Evolutionary conservation across 805 yeast genomes (phyloP).

Genomic region (Kazachstania martiniae): DNA sequence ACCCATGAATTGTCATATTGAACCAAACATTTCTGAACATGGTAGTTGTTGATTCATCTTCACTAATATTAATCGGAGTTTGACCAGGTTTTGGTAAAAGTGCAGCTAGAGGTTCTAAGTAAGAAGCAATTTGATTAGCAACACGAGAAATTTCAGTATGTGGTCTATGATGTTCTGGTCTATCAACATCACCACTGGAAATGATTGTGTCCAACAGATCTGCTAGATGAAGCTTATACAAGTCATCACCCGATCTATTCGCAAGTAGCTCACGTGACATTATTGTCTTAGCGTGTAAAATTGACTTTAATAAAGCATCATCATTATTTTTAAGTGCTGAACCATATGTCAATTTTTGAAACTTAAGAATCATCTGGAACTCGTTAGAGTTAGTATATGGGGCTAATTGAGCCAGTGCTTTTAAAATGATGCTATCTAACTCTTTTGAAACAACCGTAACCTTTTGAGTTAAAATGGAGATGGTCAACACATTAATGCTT

Average conservation of each 20-base stretch:
- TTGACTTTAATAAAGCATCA: constrained; percentile 27
- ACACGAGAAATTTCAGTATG: constrained; percentile 59
- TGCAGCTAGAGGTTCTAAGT: constrained; percentile 64
- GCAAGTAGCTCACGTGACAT: constrained; percentile 31
- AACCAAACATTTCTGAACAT: constrained; percentile 88
- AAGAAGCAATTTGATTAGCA: constrained; percentile 55
- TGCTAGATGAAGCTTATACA: constrained; percentile 46
- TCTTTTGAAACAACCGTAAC: constrained; percentile 38
- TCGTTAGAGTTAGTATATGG: constrained; percentile 54
- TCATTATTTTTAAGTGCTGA: constrained; percentile 35
- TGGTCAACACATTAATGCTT: constrained; percentile 64
- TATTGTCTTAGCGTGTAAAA: constrained; percentile 40
- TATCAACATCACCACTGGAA: constrained; percentile 69
- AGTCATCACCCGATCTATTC: constrained; percentile 26
- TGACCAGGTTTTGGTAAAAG: constrained; percentile 52
- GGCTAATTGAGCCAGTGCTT: constrained; percentile 55
- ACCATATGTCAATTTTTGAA: constrained; percentile 41
- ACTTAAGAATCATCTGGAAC: constrained; percentile 48
- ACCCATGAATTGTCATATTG: constrained; percentile 87
- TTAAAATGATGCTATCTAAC: constrained; percentile 44
- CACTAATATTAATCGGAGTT: constrained; percentile 29
- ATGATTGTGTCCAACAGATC: constrained; percentile 60
- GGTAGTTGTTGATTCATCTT: constrained; percentile 39
- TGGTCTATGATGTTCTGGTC: constrained; percentile 67
- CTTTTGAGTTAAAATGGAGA: constrained; percentile 76